phyloP scores from a whole-genome alignment of 139 green algal genomes.

The Microglena sp. region DNA sequence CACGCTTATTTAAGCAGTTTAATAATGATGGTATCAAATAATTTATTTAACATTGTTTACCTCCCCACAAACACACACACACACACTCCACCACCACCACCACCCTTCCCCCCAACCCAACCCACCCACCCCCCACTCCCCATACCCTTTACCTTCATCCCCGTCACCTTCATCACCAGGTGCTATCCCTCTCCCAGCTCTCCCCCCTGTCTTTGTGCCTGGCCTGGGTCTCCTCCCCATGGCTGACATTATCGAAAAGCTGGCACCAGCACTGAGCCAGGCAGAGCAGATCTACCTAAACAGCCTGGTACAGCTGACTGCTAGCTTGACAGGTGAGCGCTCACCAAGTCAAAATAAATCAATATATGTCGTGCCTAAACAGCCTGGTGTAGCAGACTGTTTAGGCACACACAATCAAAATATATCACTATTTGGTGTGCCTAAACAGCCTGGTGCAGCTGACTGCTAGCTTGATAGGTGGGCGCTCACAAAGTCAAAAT shows the following conservation, averaged over 20 bases:
- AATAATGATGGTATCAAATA: background rate
- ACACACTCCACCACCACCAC: conserved; percentile 8
- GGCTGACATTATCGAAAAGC: conserved; percentile 32
- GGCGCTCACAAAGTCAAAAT: too few relatives aligned
- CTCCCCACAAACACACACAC: background rate
- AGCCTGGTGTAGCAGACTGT: background rate
- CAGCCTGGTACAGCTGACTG: conserved; percentile 26
- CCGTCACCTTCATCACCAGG: conserved; percentile 32
- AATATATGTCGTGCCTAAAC: background rate
- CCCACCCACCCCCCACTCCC: background rate
- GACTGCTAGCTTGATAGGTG: too few relatives aligned
- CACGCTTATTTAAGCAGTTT: background rate
- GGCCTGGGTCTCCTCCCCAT: conserved; percentile 28
- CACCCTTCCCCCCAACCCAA: conserved; percentile 8
- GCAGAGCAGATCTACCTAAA: conserved; percentile 57
- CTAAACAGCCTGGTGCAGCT: background rate
- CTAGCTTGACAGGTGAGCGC: conserved; percentile 20
- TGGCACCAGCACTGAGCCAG: conserved; percentile 43
- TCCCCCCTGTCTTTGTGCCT: conserved; percentile 50
- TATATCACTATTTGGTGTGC: background rate
- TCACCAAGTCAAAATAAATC: background rate
- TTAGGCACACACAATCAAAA: background rate
- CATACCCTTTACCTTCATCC: conserved; percentile 12
- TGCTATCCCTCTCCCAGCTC: conserved; percentile 25
- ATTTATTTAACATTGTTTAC: background rate